A percentile compares a stretch with the other conserved stretches of the same genome.
These are phyloP conservation scores for Mycena vulgaris DNA, from an alignment of 768 basidiomycete species.

Conservation along the genomic window DNA sequence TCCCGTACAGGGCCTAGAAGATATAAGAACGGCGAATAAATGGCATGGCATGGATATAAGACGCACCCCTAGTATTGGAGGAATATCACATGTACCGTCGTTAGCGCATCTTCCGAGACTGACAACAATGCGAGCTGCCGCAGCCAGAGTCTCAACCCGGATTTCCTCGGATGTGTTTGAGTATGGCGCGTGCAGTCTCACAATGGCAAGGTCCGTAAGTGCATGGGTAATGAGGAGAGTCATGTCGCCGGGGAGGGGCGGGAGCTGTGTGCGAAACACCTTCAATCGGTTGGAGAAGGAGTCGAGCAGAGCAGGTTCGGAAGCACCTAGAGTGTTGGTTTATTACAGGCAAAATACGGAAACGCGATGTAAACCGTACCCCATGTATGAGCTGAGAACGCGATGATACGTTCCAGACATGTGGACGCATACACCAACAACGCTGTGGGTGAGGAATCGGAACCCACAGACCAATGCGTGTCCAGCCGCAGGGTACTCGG, in stretches of 20 bases:
- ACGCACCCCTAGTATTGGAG: conserved; percentile 2
- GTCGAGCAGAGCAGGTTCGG: not conserved
- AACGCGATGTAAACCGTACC: not conserved
- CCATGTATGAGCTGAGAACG: not conserved
- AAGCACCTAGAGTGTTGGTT: not conserved
- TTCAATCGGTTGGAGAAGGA: conserved; percentile 9
- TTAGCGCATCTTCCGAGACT: too few species aligned
- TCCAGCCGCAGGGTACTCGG: not conserved
- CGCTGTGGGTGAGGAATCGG: too few species aligned
- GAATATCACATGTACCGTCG: too few species aligned
- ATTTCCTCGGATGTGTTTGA: not conserved
- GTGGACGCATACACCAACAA: too few species aligned
- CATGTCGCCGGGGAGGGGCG: not conserved
- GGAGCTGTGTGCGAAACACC: not conserved
- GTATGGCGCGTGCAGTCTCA: conserved; percentile 21
- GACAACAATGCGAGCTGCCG: not conserved
- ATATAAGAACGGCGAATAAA: not conserved
- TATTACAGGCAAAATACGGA: not conserved
- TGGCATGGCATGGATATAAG: not conserved
- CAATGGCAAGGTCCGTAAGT: conserved; percentile 14
- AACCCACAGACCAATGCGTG: conserved; percentile 25
- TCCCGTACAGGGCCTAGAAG: not conserved
- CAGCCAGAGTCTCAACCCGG: not conserved
- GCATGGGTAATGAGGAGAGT: conserved; percentile 9
- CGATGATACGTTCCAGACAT: conserved; percentile 17